Evolutionary conservation across 345 rosid species (phyloP).

Genomic region (Eutrema yunnanense): DNA sequence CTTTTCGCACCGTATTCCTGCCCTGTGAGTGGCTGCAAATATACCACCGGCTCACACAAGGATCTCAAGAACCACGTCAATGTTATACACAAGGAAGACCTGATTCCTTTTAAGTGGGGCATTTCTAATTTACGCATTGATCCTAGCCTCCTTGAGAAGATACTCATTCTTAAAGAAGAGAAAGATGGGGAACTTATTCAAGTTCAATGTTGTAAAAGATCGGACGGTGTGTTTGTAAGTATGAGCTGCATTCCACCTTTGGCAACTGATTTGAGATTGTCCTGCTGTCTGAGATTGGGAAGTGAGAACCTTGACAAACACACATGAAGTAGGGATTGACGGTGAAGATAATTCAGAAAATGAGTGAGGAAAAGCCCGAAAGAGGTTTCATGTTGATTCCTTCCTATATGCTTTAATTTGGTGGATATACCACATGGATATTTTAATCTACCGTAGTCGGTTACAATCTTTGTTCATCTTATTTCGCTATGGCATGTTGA

Average conservation of each 20-base stretch:
- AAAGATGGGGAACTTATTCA: neutral
- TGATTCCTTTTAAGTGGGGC: neutral
- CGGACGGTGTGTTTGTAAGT: neutral
- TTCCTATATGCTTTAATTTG: neutral
- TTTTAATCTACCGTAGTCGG: neutral
- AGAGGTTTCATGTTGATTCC: neutral
- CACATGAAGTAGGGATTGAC: neutral
- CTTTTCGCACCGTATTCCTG: constrained; percentile 34
- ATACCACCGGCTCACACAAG: constrained; percentile 25
- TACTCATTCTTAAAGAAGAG: neutral
- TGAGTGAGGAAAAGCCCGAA: neutral
- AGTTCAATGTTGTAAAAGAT: neutral
- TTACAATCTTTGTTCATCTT: too few relatives aligned
- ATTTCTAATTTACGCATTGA: neutral
- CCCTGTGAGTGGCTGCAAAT: constrained; percentile 39
- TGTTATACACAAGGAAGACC: constrained; percentile 20
- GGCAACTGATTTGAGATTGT: neutral
- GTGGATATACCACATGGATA: neutral
- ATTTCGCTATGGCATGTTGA: too few relatives aligned
- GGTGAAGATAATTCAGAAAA: too few relatives aligned
- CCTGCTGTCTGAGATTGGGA: neutral
- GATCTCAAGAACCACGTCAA: constrained; percentile 32
- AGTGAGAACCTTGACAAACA: neutral
- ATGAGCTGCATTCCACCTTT: neutral
- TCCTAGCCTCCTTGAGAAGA: neutral